phyloP scores from a whole-genome alignment of 1,284 basidiomycete genomes.

The Ustilago hordei region DNA sequence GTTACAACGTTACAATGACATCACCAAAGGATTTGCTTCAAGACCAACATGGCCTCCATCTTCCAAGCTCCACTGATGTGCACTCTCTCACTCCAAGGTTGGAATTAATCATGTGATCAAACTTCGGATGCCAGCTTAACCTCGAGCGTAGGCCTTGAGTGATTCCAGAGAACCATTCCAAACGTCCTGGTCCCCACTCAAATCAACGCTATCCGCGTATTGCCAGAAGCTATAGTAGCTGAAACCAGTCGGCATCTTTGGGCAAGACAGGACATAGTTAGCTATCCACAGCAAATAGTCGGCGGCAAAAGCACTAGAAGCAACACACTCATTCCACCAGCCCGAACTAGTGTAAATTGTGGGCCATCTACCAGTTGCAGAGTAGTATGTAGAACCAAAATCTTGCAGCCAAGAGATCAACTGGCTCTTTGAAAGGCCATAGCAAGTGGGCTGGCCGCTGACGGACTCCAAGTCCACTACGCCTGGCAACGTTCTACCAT shows the following conservation, averaged over 20 bases:
- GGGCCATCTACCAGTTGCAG: slow-evolving; percentile 71
- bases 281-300: slow-evolving; percentile 77
- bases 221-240: slow-evolving; percentile 76
- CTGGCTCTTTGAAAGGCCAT: slow-evolving; percentile 73
- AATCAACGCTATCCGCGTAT: slow-evolving; percentile 73
- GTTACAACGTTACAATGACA: no score
- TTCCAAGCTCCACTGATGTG: no score
- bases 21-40: no score
- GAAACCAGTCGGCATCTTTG: slow-evolving; percentile 50
- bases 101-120: no score
- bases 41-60: no score
- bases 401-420: slow-evolving; percentile 77
- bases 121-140: not conserved
- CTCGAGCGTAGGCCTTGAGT: slow-evolving; percentile 59
- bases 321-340: slow-evolving; percentile 78
- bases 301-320: slow-evolving; percentile 72
- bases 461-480: slow-evolving; percentile 40
- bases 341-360: slow-evolving; percentile 77
- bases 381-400: slow-evolving; percentile 74
- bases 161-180: slow-evolving; percentile 62
- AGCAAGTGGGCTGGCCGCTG: slow-evolving; percentile 71
- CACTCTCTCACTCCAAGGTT: no score
- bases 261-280: slow-evolving; percentile 70
- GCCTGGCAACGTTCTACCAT: slow-evolving; percentile 63
- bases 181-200: slow-evolving; percentile 75